Evolutionary conservation across 1,284 basidiomycete species (phyloP).

Genomic region (Sporisorium sorghi): DNA sequence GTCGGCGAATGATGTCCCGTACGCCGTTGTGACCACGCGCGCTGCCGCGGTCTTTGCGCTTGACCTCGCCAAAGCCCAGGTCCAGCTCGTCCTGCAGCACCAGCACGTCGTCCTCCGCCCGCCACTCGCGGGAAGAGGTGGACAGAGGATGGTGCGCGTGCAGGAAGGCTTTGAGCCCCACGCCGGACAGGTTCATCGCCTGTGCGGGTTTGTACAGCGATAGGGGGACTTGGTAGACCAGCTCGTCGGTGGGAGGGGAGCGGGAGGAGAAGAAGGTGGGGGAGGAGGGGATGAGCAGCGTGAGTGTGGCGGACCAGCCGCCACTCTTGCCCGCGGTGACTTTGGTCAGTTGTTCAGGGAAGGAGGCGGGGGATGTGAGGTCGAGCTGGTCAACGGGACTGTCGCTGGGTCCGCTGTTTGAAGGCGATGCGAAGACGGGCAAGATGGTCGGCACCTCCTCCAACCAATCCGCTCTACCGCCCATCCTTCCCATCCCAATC

Average conservation of each 20-base stretch:
- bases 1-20: constrained; percentile 19
- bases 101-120: constrained; percentile 11
- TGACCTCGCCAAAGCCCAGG: constrained; percentile 20
- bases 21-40: constrained; percentile 46
- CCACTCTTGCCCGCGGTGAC: constrained; percentile 5
- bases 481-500: neutral
- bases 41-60: constrained; percentile 15
- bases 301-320: constrained; percentile 12
- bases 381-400: neutral
- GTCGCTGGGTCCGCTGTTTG: neutral
- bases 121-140: neutral
- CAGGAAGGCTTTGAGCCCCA: constrained; percentile 18
- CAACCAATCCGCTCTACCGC: constrained; percentile 8
- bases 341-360: neutral
- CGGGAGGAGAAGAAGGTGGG: constrained; percentile 3
- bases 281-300: constrained; percentile 13
- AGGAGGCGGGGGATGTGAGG: neutral
- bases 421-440: neutral
- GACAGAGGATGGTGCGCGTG: neutral
- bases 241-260: neutral
- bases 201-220: constrained; percentile 35
- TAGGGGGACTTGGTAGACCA: constrained; percentile 18
- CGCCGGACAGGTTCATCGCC: constrained; percentile 43
- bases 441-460: constrained; percentile 1
- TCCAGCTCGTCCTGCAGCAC: constrained; percentile 48